These are phyloP conservation scores for Suillus discolor DNA, from an alignment of 768 basidiomycete species.

Conservation along the genomic window DNA sequence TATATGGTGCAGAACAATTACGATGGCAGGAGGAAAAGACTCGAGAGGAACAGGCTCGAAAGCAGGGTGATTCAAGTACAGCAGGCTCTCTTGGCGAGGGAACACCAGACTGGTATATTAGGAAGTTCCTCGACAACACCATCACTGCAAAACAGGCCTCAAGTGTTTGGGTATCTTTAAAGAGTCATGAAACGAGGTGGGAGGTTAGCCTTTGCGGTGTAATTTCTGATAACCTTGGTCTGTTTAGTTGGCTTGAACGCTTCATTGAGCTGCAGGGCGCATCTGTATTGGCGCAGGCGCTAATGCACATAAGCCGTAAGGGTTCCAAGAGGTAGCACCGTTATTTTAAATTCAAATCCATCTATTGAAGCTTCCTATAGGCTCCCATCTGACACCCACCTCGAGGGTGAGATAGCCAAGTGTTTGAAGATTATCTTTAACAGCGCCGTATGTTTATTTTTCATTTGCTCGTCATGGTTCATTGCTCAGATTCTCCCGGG, in stretches of 20 bases:
- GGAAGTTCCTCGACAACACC: conserved; percentile 85
- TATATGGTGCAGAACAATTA: conserved; percentile 79
- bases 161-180: conserved; percentile 72
- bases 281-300: conserved; percentile 78
- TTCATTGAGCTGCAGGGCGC: conserved; percentile 82
- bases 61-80: conserved; percentile 61
- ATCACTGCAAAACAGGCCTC: conserved; percentile 81
- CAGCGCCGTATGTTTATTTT: conserved; percentile 43
- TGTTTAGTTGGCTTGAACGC: conserved; percentile 71
- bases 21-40: conserved; percentile 76
- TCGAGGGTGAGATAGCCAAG: conserved; percentile 90
- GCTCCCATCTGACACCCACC: conserved; percentile 53
- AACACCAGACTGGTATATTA: conserved; percentile 91
- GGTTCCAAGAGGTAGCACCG: conserved; percentile 56
- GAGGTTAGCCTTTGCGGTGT: conserved; percentile 21
- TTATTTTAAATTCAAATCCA: neutral
- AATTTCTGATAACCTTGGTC: conserved; percentile 20
- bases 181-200: conserved; percentile 82
- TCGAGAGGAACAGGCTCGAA: conserved; percentile 62
- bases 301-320: conserved; percentile 76
- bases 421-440: conserved; percentile 86
- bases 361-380: conserved; percentile 14
- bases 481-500: conserved; percentile 15
- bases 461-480: neutral
- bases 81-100: conserved; percentile 57